These are phyloP conservation scores for Goniomonas avonlea DNA, from an alignment of 78 protist species.

Conservation along the genomic window DNA sequence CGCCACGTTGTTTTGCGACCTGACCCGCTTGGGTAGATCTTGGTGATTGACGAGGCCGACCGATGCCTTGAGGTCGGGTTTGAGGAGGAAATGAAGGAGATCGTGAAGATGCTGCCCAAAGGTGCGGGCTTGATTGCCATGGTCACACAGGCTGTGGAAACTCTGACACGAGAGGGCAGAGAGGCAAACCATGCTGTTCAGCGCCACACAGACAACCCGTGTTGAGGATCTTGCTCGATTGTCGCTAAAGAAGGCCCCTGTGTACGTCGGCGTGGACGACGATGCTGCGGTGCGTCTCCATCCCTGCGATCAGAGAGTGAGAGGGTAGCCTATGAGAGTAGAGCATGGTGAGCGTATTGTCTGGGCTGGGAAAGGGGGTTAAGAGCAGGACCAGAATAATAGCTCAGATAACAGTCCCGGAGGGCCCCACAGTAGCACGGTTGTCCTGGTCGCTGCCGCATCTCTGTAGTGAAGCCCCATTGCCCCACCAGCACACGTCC, in stretches of 20 bases:
- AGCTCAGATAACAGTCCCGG: no score
- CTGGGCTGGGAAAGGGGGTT: no score
- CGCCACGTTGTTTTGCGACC: background rate
- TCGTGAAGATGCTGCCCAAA: slow-evolving; percentile 79
- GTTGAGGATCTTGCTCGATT: background rate
- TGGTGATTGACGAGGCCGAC: slow-evolving; percentile 98
- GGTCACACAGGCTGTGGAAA: background rate
- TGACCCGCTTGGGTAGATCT: slow-evolving; percentile 11
- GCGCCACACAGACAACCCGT: slow-evolving; percentile 95
- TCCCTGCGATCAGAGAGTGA: no score
- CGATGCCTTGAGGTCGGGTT: slow-evolving; percentile 84
- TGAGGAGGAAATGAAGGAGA: slow-evolving; percentile 92
- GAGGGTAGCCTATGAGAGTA: no score
- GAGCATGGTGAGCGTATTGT: no score
- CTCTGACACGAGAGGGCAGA: background rate
- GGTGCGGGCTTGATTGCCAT: no score
- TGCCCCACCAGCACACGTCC: no score
- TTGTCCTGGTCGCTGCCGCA: background rate
- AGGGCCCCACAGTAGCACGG: slow-evolving; percentile 26
- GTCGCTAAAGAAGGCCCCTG: slow-evolving; percentile 60
- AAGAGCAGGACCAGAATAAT: no score
- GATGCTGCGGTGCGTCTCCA: no score
- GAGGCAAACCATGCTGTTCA: slow-evolving; percentile 92
- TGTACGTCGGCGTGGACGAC: slow-evolving; percentile 74
- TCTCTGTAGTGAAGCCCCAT: no score